These are phyloP conservation scores for Bothriochloa decipiens DNA, from an alignment of 176 grass and related monocot genomes.

Conservation along the genomic window DNA sequence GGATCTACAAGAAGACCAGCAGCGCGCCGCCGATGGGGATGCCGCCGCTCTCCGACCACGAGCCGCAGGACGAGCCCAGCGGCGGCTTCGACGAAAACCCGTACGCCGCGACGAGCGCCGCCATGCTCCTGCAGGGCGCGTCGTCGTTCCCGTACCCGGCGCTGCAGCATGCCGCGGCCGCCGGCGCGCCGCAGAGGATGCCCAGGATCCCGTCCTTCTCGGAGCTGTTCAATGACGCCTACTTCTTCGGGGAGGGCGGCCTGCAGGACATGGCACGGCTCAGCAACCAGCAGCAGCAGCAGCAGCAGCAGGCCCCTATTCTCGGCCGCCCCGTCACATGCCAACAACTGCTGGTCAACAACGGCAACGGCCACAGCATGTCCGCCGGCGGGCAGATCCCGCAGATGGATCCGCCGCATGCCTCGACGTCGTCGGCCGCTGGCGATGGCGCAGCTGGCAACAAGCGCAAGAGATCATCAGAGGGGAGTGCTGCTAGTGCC, in stretches of 20 bases:
- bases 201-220: conserved; percentile 53
- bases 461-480: conserved; percentile 45
- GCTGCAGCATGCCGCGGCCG: background rate
- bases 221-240: conserved; percentile 50
- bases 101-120: conserved; percentile 42
- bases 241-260: conserved; percentile 42
- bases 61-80: conserved; percentile 51
- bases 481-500: background rate
- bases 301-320: conserved; percentile 17
- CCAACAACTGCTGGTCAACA: conserved; percentile 42
- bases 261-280: conserved; percentile 18
- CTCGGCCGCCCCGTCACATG: conserved; percentile 45
- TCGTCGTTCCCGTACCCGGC: background rate
- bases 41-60: conserved; percentile 56
- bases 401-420: conserved; percentile 6
- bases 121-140: conserved; percentile 42
- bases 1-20: conserved; percentile 88
- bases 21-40: conserved; percentile 48
- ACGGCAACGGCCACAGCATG: background rate
- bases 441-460: background rate
- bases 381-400: background rate
- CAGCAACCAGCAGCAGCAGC: background rate
- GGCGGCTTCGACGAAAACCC: conserved; percentile 41
- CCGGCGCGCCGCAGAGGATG: background rate
- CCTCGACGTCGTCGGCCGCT: conserved; percentile 13